These are phyloP conservation scores for Pistacia atlantica DNA, from an alignment of 345 rosid species.

Conservation along the genomic window DNA sequence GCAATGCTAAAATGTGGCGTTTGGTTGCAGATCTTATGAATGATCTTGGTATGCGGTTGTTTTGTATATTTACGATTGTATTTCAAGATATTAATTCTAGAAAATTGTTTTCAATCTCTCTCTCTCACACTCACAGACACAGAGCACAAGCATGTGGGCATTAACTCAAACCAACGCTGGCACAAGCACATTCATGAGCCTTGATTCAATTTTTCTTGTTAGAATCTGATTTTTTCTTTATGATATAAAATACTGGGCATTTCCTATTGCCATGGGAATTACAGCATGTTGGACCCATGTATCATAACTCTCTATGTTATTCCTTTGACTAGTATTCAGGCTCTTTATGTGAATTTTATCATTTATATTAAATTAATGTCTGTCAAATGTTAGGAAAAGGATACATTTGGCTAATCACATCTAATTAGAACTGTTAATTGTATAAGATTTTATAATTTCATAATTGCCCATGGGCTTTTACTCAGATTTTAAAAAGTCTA, in stretches of 20 bases:
- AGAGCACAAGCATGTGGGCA: not conserved
- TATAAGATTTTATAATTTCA: slow-evolving; percentile 1
- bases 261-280: slow-evolving; percentile 5
- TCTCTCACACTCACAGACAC: not conserved
- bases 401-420: not conserved
- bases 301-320: not conserved
- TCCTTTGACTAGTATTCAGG: not conserved
- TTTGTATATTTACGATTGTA: no score
- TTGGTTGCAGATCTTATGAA: slow-evolving; percentile 95
- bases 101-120: not conserved
- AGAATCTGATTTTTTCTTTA: not conserved
- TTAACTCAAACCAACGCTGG: not conserved
- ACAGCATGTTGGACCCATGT: not conserved
- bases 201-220: not conserved
- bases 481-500: not conserved
- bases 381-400: not conserved
- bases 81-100: not conserved
- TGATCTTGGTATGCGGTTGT: slow-evolving; percentile 68
- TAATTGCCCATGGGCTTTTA: not conserved
- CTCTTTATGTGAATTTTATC: not conserved
- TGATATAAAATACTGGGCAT: not conserved
- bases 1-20: slow-evolving; percentile 98
- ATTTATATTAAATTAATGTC: not conserved
- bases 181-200: not conserved
- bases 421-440: not conserved